phyloP scores from a whole-genome alignment of 805 yeast genomes.

The Phaffomyces opuntiae region DNA sequence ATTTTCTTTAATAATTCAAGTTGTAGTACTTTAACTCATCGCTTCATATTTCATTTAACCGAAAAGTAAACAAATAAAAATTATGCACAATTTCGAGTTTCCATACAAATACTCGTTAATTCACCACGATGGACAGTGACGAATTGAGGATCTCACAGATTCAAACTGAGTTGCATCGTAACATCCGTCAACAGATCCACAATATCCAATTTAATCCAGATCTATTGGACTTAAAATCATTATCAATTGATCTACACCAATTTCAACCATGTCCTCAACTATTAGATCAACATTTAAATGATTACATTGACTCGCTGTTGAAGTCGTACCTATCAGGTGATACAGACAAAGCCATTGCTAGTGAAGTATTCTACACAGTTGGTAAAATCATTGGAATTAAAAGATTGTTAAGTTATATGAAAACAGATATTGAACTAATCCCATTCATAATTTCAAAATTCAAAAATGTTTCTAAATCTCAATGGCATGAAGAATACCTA shows the following conservation, averaged over 20 bases:
- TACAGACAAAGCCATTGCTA: background rate
- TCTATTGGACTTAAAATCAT: background rate
- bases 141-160: slow-evolving; percentile 25
- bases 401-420: slow-evolving; percentile 48
- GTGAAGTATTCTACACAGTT: slow-evolving; percentile 46
- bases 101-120: background rate
- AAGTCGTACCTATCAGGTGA: slow-evolving; percentile 18
- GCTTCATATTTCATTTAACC: background rate
- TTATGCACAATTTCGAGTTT: too few species aligned
- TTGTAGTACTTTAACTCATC: background rate
- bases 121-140: slow-evolving; percentile 24
- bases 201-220: background rate
- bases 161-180: slow-evolving; percentile 12
- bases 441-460: slow-evolving; percentile 28
- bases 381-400: slow-evolving; percentile 64
- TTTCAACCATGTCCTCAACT: slow-evolving; percentile 50
- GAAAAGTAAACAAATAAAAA: slow-evolving; percentile 1
- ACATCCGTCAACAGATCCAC: slow-evolving; percentile 7
- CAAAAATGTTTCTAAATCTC: slow-evolving; percentile 1
- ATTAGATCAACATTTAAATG: slow-evolving; percentile 35
- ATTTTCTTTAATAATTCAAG: background rate
- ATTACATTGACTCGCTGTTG: slow-evolving; percentile 27
- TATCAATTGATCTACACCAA: slow-evolving; percentile 32
- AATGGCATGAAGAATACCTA: slow-evolving; percentile 44
- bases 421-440: slow-evolving; percentile 50